Percentiles rank a stretch among this genome's conserved stretches.
Evolutionary conservation across 345 rosid genomes (phyloP).

Genomic region (Arabidopsis suecica): DNA sequence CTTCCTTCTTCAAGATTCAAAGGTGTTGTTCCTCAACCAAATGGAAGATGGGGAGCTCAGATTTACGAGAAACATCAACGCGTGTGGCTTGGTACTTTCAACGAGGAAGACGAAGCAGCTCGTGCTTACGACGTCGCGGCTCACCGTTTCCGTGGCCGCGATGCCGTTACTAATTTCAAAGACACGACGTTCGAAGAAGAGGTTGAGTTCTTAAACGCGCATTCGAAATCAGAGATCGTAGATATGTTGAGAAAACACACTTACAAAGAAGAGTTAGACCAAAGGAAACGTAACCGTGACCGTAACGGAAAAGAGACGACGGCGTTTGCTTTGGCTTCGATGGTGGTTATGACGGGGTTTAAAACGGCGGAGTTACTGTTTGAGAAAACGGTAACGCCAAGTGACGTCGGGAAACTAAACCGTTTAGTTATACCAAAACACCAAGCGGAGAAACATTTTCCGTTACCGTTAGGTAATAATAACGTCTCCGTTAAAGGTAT

Average conservation of each 20-base stretch:
- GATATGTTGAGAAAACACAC: conserved; percentile 94
- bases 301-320: conserved; percentile 35
- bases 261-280: conserved; percentile 73
- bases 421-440: conserved; percentile 93
- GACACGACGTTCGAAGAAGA: conserved; percentile 47
- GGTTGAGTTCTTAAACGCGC: conserved; percentile 61
- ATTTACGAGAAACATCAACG: conserved; percentile 96
- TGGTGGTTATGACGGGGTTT: conserved; percentile 20
- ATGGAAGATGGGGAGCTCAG: conserved; percentile 97
- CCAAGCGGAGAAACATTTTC: conserved; percentile 86
- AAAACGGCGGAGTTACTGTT: conserved; percentile 68
- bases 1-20: conserved; percentile 87
- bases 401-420: conserved; percentile 96
- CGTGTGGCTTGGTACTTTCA: conserved; percentile 94
- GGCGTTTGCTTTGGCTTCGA: conserved; percentile 33
- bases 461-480: conserved; percentile 44
- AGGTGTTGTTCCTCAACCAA: conserved; percentile 98
- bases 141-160: conserved; percentile 84
- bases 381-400: conserved; percentile 87
- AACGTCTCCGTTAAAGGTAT: conserved; percentile 58
- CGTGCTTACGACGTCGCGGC: conserved; percentile 84
- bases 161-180: conserved; percentile 78
- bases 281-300: conserved; percentile 50
- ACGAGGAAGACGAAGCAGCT: conserved; percentile 83
- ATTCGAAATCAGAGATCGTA: conserved; percentile 84